Evolutionary conservation across 805 yeast species (phyloP).

Genomic region (Candida ovalis): DNA sequence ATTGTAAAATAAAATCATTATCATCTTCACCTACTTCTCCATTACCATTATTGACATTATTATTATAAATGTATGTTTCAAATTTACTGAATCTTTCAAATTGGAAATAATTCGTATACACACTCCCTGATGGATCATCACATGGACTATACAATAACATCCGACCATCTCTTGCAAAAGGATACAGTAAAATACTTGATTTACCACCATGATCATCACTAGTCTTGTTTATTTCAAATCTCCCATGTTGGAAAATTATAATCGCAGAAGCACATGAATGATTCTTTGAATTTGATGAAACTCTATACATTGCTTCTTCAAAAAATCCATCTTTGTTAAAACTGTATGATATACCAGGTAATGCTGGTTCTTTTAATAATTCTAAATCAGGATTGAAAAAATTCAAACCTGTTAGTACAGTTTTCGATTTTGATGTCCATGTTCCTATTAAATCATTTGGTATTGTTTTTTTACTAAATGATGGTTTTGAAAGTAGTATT

Average conservation of each 20-base stretch:
- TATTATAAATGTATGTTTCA: no score
- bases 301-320: not conserved
- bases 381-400: not conserved
- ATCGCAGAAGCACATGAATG: not conserved
- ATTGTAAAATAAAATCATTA: not conserved
- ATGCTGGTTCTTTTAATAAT: not conserved
- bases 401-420: not conserved
- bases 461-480: not conserved
- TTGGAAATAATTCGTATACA: not conserved
- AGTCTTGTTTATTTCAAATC: not conserved
- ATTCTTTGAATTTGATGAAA: not conserved
- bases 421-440: not conserved
- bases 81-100: not conserved
- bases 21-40: no score
- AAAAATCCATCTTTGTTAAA: not conserved
- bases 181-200: not conserved
- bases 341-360: not conserved
- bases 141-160: not conserved
- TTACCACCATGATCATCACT: no score
- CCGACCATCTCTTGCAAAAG: not conserved
- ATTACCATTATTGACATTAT: no score
- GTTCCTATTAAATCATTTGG: not conserved
- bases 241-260: not conserved
- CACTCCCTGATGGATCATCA: not conserved
- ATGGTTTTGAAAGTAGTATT: no score